A percentile compares a stretch with the other conserved stretches of the same genome.
Evolutionary conservation across 2,329 filamentous ascomycete species (phyloP).

Genomic region (Diplodia sapinea): DNA sequence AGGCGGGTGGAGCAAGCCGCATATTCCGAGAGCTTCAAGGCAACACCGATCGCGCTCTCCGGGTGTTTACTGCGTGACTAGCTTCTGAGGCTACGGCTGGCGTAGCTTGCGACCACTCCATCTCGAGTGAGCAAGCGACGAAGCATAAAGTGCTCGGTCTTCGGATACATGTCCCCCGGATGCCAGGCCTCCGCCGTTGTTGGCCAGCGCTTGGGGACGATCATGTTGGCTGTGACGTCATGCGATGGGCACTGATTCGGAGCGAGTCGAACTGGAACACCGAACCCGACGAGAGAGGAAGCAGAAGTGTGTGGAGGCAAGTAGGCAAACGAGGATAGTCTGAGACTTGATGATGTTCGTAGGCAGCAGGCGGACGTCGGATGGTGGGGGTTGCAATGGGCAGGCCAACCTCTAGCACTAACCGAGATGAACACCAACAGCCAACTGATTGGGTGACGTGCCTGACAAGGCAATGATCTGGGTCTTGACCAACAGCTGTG

Average conservation of each 20-base stretch:
- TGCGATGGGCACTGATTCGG: background rate
- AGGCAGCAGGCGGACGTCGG: no score
- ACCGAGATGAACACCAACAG: background rate
- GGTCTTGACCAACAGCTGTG: conserved; percentile 1
- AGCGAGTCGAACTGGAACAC: background rate
- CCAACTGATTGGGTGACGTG: background rate
- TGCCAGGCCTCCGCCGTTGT: background rate
- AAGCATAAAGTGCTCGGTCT: no score
- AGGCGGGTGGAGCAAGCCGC: background rate
- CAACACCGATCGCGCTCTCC: background rate
- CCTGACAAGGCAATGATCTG: background rate
- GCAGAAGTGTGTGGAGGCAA: background rate
- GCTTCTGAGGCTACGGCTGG: background rate
- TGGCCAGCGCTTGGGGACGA: background rate
- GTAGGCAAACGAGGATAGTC: background rate
- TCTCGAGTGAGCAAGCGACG: background rate
- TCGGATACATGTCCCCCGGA: background rate
- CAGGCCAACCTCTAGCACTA: background rate
- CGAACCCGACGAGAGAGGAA: background rate
- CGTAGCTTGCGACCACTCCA: background rate
- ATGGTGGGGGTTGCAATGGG: no score
- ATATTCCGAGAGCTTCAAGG: background rate
- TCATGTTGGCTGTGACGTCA: background rate
- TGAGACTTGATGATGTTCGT: background rate
- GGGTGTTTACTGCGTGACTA: background rate